Evolutionary conservation across 768 basidiomycete species (phyloP).

Genomic region (Leucosporidium creatinivorum): DNA sequence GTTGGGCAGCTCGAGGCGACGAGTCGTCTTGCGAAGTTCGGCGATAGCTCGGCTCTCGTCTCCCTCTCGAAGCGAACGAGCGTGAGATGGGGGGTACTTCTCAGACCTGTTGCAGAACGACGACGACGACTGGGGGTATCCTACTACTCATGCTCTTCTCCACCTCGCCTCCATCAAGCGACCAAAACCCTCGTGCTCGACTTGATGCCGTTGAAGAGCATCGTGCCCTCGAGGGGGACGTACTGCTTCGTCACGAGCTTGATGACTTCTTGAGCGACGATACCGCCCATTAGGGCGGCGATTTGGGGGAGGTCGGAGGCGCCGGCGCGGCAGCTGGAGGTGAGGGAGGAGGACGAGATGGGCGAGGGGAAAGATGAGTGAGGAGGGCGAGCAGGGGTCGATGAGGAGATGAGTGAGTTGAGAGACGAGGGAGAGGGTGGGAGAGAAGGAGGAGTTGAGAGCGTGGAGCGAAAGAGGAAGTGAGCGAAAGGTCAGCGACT

Average conservation of each 20-base stretch:
- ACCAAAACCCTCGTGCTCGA: neutral
- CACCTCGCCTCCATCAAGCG: neutral
- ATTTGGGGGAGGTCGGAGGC: conserved; percentile 80
- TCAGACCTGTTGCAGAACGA: no score
- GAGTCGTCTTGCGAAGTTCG: no score
- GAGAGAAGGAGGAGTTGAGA: neutral
- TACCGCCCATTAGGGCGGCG: conserved; percentile 83
- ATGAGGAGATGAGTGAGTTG: neutral
- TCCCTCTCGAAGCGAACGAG: no score
- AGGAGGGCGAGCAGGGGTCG: neutral
- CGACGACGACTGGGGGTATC: no score
- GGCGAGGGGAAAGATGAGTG: neutral
- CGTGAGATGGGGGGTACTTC: no score
- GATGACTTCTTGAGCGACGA: conserved; percentile 93
- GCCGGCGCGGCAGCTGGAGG: conserved; percentile 62
- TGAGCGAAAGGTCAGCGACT: no score
- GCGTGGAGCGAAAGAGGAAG: neutral
- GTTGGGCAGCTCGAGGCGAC: no score
- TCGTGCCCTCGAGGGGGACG: conserved; percentile 54
- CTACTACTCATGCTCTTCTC: no score
- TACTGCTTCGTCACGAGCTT: conserved; percentile 97
- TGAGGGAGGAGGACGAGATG: neutral
- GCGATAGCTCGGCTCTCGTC: no score
- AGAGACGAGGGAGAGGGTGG: neutral
- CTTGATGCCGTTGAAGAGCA: conserved; percentile 1